A percentile compares a stretch with the other conserved stretches of the same genome.
Conservation (phyloP, 306 rosid genomes). For the Betula pendula region DNA sequence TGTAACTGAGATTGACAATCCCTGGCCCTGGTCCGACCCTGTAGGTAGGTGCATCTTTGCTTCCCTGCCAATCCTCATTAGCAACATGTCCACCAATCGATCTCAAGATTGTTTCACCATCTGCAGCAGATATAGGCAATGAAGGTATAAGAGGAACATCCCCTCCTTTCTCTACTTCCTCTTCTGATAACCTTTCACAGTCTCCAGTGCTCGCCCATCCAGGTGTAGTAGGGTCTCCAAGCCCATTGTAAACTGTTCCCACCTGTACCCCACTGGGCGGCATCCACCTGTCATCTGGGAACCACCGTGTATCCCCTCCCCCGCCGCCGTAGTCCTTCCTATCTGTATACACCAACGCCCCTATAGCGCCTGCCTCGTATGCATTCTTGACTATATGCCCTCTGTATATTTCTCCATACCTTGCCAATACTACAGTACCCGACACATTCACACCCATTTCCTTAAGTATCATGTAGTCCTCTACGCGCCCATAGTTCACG, state of each 20-base stretch:
- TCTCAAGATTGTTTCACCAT: slow-evolving; percentile 56
- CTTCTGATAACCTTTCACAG: slow-evolving; percentile 56
- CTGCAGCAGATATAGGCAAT: slow-evolving; percentile 56
- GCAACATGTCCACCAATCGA: slow-evolving; percentile 61
- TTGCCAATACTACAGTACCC: slow-evolving; percentile 52
- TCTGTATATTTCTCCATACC: slow-evolving; percentile 57
- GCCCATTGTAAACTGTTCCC: slow-evolving; percentile 51
- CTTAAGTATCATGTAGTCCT: slow-evolving; percentile 47
- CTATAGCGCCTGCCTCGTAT: slow-evolving; percentile 54
- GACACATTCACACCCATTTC: slow-evolving; percentile 49
- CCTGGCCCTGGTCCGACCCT: slow-evolving; percentile 80
- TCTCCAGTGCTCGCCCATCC: slow-evolving; percentile 61
- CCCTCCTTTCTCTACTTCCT: slow-evolving; percentile 52
- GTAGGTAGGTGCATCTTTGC: slow-evolving; percentile 48
- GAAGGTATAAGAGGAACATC: slow-evolving; percentile 66
- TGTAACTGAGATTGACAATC: slow-evolving; percentile 56
- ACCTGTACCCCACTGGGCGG: slow-evolving; percentile 81
- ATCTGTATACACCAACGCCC: slow-evolving; percentile 62
- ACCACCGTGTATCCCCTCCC: slow-evolving; percentile 43
- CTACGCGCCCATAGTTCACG: slow-evolving; percentile 60
- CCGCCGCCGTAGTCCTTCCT: slow-evolving; percentile 68
- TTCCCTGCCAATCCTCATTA: slow-evolving; percentile 76
- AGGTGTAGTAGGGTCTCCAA: slow-evolving; percentile 76
- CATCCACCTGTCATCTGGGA: slow-evolving; percentile 65
- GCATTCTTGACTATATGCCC: slow-evolving; percentile 63